These are phyloP conservation scores for Aureobasidium sp. DNA, from an alignment of 2,329 filamentous ascomycete species.

Conservation along the genomic window DNA sequence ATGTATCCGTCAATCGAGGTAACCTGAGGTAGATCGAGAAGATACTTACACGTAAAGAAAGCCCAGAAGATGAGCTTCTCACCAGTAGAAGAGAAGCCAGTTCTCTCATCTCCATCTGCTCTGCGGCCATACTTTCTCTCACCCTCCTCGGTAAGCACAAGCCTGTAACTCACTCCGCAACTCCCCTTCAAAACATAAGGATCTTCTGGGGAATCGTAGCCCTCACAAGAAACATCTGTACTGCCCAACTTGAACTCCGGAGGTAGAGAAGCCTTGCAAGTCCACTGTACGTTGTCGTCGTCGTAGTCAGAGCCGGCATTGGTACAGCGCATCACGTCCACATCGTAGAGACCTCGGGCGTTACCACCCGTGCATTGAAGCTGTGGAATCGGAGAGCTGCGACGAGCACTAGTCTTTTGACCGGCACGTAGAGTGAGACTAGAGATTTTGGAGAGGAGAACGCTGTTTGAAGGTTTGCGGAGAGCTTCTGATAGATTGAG, in stretches of 20 bases:
- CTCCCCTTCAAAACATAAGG: conserved; percentile 83
- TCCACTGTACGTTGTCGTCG: conserved; percentile 80
- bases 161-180: conserved; percentile 83
- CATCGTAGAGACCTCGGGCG: conserved; percentile 55
- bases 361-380: conserved; percentile 66
- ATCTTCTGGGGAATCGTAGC: conserved; percentile 70
- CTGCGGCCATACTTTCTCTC: conserved; percentile 60
- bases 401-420: conserved; percentile 65
- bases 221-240: conserved; percentile 90
- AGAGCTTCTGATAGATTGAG: conserved; percentile 12
- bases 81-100: not conserved
- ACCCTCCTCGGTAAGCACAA: conserved; percentile 70
- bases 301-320: conserved; percentile 79
- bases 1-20: not conserved
- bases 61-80: conserved; percentile 49
- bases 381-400: conserved; percentile 64
- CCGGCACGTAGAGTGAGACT: conserved; percentile 68
- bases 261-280: conserved; percentile 63
- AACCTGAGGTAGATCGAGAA: not conserved
- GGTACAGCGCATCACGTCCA: conserved; percentile 82
- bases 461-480: conserved; percentile 35
- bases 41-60: conserved; percentile 47
- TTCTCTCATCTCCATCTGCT: conserved; percentile 12
- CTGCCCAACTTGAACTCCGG: conserved; percentile 66
- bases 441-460: conserved; percentile 61